phyloP scores from a whole-genome alignment of 1,284 basidiomycete species.

The Puccinia triticina region DNA sequence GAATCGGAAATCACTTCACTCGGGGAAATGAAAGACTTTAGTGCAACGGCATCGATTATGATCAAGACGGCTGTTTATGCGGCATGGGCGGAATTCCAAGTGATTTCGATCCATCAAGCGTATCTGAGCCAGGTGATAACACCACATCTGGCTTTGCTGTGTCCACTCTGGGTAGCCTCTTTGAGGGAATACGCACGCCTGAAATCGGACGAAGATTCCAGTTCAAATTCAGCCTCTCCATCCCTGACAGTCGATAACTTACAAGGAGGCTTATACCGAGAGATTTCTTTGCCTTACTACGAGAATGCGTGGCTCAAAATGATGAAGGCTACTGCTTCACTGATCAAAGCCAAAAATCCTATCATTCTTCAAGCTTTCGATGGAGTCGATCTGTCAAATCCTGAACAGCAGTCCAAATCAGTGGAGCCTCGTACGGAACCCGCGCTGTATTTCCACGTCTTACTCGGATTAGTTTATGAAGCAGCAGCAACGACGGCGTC shows the following conservation, averaged over 20 bases:
- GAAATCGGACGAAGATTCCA: constrained; percentile 66
- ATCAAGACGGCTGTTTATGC: constrained; percentile 87
- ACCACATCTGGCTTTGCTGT: constrained; percentile 75
- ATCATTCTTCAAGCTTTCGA: constrained; percentile 78
- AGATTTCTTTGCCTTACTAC: constrained; percentile 91
- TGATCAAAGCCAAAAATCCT: constrained; percentile 73
- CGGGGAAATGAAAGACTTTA: constrained; percentile 82
- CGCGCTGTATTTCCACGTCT: constrained; percentile 77
- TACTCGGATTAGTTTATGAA: constrained; percentile 93
- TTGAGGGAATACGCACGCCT: constrained; percentile 73
- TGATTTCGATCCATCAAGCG: constrained; percentile 72
- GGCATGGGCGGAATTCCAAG: constrained; percentile 92
- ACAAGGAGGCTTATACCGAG: constrained; percentile 82
- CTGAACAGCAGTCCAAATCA: not conserved
- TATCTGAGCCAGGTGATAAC: constrained; percentile 82
- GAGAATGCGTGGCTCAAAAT: constrained; percentile 79
- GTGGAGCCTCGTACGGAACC: constrained; percentile 66
- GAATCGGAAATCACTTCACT: constrained; percentile 81
- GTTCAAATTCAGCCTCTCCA: constrained; percentile 65
- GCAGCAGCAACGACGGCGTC: constrained; percentile 66
- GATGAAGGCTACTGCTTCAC: constrained; percentile 80
- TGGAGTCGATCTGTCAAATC: constrained; percentile 66
- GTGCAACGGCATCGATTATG: constrained; percentile 93
- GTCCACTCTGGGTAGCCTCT: constrained; percentile 83
- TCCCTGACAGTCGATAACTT: constrained; percentile 69